Evolutionary conservation across 768 basidiomycete genomes (phyloP).

Genomic region (Arthromyces matolae): DNA sequence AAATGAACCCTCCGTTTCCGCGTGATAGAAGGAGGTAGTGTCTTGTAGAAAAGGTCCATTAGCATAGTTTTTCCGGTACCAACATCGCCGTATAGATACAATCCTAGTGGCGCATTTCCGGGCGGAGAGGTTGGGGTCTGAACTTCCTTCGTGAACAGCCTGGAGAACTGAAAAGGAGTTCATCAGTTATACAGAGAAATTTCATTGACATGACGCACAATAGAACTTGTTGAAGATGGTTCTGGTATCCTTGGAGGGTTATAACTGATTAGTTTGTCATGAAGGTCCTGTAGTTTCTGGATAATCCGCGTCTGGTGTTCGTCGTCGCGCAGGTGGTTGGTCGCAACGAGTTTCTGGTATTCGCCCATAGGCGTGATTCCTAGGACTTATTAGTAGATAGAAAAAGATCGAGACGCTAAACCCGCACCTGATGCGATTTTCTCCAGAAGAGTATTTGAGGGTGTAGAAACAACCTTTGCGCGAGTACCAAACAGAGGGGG

Average conservation of each 20-base stretch:
- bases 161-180: constrained; percentile 36
- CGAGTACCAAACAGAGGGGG: constrained; percentile 18
- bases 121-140: constrained; percentile 39
- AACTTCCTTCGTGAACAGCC: constrained; percentile 39
- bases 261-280: constrained; percentile 69
- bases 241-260: constrained; percentile 61
- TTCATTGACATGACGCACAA: constrained; percentile 28
- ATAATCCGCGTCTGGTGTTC: constrained; percentile 84
- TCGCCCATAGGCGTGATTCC: constrained; percentile 38
- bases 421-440: constrained; percentile 4
- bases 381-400: constrained; percentile 20
- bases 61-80: constrained; percentile 99
- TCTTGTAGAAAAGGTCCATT: constrained; percentile 95
- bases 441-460: constrained; percentile 1
- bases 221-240: constrained; percentile 32
- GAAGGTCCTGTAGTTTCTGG: constrained; percentile 73
- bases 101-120: constrained; percentile 67
- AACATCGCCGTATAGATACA: constrained; percentile 95
- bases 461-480: background rate
- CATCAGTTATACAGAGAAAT: constrained; percentile 22
- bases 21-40: constrained; percentile 62
- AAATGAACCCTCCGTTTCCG: constrained; percentile 92
- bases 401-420: background rate
- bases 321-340: constrained; percentile 64
- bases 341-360: constrained; percentile 43